Conservation (phyloP, 352 stramenopile genomes). For the Globisporangium uncinulatum region DNA sequence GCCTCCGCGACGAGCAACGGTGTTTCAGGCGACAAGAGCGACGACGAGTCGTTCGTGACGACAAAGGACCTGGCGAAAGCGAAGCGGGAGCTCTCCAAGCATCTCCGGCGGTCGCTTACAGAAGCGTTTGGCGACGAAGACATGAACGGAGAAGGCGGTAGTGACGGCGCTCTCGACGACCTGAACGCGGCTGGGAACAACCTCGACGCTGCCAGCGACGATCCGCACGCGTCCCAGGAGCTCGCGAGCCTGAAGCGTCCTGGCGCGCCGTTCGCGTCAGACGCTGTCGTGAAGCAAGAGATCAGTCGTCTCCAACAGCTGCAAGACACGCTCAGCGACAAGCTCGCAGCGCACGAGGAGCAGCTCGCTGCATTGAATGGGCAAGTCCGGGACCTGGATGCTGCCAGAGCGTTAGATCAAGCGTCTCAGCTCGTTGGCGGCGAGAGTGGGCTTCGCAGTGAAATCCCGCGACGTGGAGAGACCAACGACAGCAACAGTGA, state of each 20-base stretch:
- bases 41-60: slow-evolving; percentile 32
- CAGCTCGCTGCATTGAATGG: slow-evolving; percentile 28
- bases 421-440: neutral
- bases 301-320: slow-evolving; percentile 33
- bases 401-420: slow-evolving; percentile 11
- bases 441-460: slow-evolving; percentile 5
- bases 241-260: slow-evolving; percentile 14
- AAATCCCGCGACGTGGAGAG: neutral
- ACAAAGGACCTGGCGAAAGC: slow-evolving; percentile 37
- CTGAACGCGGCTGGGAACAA: slow-evolving; percentile 6
- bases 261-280: slow-evolving; percentile 31
- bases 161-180: slow-evolving; percentile 21
- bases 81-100: slow-evolving; percentile 37
- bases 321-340: slow-evolving; percentile 27
- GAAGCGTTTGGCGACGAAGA: slow-evolving; percentile 33
- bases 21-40: neutral
- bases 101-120: slow-evolving; percentile 38
- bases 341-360: slow-evolving; percentile 31
- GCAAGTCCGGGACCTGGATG: slow-evolving; percentile 26
- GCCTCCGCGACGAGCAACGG: slow-evolving; percentile 4
- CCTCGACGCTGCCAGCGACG: neutral
- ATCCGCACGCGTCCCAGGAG: neutral
- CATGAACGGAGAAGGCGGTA: slow-evolving; percentile 21
- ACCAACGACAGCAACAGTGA: slow-evolving; percentile 9
- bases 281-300: slow-evolving; percentile 36